Percentiles rank a stretch among this genome's conserved stretches.
Conservation (phyloP, 768 basidiomycete species). For the Mycena rosella region DNA sequence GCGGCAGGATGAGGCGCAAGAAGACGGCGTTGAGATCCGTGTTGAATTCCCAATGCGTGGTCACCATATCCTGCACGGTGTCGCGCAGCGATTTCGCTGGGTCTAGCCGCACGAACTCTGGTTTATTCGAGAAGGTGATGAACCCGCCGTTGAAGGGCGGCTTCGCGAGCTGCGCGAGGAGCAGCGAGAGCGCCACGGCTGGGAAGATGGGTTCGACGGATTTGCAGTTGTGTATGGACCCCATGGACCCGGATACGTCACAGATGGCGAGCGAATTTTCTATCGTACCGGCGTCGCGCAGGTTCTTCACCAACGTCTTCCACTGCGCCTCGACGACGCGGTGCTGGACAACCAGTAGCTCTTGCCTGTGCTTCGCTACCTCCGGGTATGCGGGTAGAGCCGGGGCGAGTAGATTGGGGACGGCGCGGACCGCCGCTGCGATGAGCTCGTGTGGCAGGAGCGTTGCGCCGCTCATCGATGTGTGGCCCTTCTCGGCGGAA, state of each 20-base stretch:
- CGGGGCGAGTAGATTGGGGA: too few species aligned
- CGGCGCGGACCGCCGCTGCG: conserved; percentile 48
- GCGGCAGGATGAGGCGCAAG: conserved; percentile 69
- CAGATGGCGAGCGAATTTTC: conserved; percentile 67
- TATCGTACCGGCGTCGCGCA: too few species aligned
- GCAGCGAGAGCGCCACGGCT: conserved; percentile 73
- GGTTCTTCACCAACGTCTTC: conserved; percentile 61
- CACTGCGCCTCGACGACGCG: conserved; percentile 76
- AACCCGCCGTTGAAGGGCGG: conserved; percentile 76
- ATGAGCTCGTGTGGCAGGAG: conserved; percentile 76
- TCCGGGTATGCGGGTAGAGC: too few species aligned
- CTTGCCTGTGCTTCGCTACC: conserved; percentile 44
- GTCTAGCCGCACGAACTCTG: conserved; percentile 65
- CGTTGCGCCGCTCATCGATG: conserved; percentile 73
- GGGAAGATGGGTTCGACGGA: conserved; percentile 65
- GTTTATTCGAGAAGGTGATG: conserved; percentile 74
- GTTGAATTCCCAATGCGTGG: conserved; percentile 64
- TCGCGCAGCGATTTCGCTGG: conserved; percentile 52
- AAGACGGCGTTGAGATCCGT: conserved; percentile 76
- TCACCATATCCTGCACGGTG: conserved; percentile 53
- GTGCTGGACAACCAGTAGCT: conserved; percentile 49
- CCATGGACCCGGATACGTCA: conserved; percentile 85
- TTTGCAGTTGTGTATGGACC: conserved; percentile 34
- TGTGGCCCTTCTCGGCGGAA: conserved; percentile 67
- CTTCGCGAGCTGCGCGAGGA: conserved; percentile 71